These are phyloP conservation scores for Ophiocordyceps unilateralis DNA, from an alignment of 2,329 filamentous ascomycete genomes.

Conservation along the genomic window DNA sequence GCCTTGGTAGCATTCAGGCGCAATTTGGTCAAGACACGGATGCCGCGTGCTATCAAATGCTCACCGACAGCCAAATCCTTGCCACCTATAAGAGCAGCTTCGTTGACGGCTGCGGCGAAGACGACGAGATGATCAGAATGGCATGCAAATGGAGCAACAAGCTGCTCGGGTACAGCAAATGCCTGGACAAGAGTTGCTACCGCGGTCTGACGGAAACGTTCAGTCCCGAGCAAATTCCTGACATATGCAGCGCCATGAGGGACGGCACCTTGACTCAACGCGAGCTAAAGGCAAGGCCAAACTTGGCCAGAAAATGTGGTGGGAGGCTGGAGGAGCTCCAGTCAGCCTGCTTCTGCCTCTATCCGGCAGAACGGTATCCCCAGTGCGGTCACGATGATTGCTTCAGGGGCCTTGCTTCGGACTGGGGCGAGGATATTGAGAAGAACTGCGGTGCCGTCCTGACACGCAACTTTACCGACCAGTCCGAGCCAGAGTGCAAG, in stretches of 20 bases:
- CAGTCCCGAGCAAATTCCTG: neutral
- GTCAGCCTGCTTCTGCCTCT: neutral
- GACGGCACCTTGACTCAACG: neutral
- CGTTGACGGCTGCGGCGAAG: neutral
- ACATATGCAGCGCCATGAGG: neutral
- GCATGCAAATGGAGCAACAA: neutral
- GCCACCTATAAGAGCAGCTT: neutral
- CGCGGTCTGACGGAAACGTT: neutral
- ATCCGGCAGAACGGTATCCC: neutral
- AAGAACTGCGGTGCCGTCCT: neutral
- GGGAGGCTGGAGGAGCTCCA: neutral
- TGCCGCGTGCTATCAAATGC: neutral
- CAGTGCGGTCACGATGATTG: neutral
- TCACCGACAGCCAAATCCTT: neutral
- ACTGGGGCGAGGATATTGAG: neutral
- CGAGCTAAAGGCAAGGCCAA: neutral
- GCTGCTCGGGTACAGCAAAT: neutral
- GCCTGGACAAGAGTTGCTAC: neutral
- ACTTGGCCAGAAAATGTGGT: neutral
- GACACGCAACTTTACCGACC: neutral
- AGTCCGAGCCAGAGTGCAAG: neutral
- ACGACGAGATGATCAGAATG: neutral
- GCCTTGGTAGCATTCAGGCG: neutral
- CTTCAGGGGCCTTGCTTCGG: neutral
- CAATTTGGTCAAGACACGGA: neutral